Conservation (phyloP, 2,329 filamentous ascomycete species). For the Fusarium sp. region DNA sequence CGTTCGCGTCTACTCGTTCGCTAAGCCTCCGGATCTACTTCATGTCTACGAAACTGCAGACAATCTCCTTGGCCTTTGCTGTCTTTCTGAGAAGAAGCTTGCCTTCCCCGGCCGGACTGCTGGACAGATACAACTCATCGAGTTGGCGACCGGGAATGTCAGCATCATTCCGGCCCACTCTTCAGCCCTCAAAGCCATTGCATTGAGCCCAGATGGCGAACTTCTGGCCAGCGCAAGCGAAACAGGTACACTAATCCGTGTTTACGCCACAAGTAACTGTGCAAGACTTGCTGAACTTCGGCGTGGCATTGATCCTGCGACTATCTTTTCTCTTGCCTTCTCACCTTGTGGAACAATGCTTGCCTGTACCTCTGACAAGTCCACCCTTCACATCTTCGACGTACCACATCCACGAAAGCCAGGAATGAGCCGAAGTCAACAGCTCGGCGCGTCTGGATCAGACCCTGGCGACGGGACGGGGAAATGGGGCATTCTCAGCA, state of each 20-base stretch:
- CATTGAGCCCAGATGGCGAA: conserved; percentile 82
- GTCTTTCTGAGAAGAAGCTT: conserved; percentile 77
- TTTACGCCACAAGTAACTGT: conserved; percentile 84
- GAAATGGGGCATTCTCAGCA: conserved; percentile 88
- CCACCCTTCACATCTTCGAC: conserved; percentile 94
- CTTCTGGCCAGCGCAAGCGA: conserved; percentile 91
- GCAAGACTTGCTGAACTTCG: conserved; percentile 86
- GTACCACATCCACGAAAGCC: conserved; percentile 69
- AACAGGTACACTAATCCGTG: conserved; percentile 86
- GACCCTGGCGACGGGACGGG: conserved; percentile 68
- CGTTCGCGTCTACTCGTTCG: conserved; percentile 83
- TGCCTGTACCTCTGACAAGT: conserved; percentile 96
- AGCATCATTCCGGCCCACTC: conserved; percentile 95
- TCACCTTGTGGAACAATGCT: conserved; percentile 83
- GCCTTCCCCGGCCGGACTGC: conserved; percentile 88
- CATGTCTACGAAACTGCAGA: conserved; percentile 86
- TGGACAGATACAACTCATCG: conserved; percentile 90
- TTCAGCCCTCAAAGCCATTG: conserved; percentile 80
- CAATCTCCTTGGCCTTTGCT: conserved; percentile 85
- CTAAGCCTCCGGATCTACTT: conserved; percentile 75
- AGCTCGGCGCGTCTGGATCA: conserved; percentile 42
- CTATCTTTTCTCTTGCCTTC: conserved; percentile 88
- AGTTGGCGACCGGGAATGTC: conserved; percentile 81
- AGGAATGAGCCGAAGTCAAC: conserved; percentile 48
- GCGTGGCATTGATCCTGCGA: conserved; percentile 87